Conservation (phyloP, 345 rosid species). For the Lepidium aucheri region DNA sequence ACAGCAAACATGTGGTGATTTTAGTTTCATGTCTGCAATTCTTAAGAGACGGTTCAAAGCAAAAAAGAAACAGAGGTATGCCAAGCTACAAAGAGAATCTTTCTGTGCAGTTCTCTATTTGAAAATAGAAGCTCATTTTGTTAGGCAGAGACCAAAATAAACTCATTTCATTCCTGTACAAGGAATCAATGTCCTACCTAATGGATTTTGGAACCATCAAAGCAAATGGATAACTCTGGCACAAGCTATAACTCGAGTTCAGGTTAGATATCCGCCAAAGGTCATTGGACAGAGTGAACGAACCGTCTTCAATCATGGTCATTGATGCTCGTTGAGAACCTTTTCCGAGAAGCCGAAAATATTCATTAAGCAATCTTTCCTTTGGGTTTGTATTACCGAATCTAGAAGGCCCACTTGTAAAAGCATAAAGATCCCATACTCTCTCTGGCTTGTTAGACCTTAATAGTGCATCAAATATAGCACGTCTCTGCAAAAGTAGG, state of each 20-base stretch:
- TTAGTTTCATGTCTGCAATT: background rate
- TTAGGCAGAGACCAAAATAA: background rate
- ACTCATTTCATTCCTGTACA: background rate
- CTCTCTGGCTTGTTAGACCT: slow-evolving; percentile 57
- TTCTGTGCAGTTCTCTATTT: slow-evolving; percentile 4
- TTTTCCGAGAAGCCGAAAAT: slow-evolving; percentile 82
- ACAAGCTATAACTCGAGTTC: slow-evolving; percentile 60
- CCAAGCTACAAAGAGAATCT: slow-evolving; percentile 7
- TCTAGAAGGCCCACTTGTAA: slow-evolving; percentile 70
- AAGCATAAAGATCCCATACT: slow-evolving; percentile 81
- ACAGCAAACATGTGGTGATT: slow-evolving; percentile 17
- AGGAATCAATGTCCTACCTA: slow-evolving; percentile 42
- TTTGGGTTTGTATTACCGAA: slow-evolving; percentile 61
- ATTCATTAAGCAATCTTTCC: slow-evolving; percentile 83
- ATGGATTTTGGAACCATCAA: slow-evolving; percentile 77
- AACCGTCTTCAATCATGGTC: slow-evolving; percentile 58
- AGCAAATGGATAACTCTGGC: slow-evolving; percentile 87
- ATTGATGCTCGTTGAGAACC: slow-evolving; percentile 49
- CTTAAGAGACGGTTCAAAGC: slow-evolving; percentile 2
- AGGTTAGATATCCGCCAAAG: slow-evolving; percentile 79
- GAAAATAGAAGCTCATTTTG: slow-evolving; percentile 11
- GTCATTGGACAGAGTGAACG: slow-evolving; percentile 65
- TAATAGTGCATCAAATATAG: slow-evolving; percentile 50
- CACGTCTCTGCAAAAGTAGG: slow-evolving; percentile 57
- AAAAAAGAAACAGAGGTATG: slow-evolving; percentile 4